These are phyloP conservation scores for Termitomyces sp. DNA, from an alignment of 768 basidiomycete genomes.

Conservation along the genomic window DNA sequence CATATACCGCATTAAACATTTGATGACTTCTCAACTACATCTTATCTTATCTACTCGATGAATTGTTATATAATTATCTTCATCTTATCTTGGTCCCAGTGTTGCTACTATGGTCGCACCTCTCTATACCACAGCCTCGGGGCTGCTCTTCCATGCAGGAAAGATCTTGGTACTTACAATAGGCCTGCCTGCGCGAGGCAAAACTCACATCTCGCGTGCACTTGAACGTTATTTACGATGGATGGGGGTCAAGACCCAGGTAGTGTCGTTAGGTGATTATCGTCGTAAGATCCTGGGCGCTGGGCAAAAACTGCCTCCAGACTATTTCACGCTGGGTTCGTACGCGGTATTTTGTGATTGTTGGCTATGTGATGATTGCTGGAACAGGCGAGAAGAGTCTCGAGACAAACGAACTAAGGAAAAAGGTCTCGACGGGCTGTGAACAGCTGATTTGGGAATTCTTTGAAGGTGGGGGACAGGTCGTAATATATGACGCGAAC, in stretches of 20 bases:
- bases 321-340: constrained; percentile 86
- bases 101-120: constrained; percentile 75
- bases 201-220: constrained; percentile 94
- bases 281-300: constrained; percentile 85
- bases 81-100: background rate
- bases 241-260: constrained; percentile 96
- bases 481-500: constrained; percentile 98
- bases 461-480: constrained; percentile 84
- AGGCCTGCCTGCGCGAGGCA: constrained; percentile 90
- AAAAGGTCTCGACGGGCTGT: constrained; percentile 73
- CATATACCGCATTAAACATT: background rate
- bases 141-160: constrained; percentile 85
- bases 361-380: background rate
- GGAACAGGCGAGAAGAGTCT: constrained; percentile 67
- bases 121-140: constrained; percentile 87
- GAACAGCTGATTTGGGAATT: constrained; percentile 87
- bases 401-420: constrained; percentile 74
- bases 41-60: constrained; percentile 4
- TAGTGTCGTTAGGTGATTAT: constrained; percentile 94
- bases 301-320: constrained; percentile 80
- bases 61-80: background rate
- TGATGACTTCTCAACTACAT: background rate
- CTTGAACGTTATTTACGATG: constrained; percentile 97
- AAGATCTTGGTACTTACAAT: constrained; percentile 93
- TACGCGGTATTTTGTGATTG: background rate